Conservation (phyloP, 2,329 filamentous ascomycete genomes). For the Penicillium sp. region DNA sequence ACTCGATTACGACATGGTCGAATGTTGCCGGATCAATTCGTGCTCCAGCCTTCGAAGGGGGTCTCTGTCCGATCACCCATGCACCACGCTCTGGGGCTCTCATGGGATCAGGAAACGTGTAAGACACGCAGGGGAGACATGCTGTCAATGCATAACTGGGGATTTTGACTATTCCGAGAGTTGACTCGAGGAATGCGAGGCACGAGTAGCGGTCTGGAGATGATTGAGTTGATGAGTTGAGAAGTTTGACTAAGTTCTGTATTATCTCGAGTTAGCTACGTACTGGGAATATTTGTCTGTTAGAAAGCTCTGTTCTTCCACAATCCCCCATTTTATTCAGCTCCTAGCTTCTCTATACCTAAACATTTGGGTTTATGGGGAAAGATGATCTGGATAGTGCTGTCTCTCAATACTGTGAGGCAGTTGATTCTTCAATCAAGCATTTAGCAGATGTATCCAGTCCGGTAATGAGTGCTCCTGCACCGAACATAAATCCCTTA, state of each 20-base stretch:
- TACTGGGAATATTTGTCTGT: neutral
- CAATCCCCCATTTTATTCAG: too few species aligned
- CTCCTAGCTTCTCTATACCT: neutral
- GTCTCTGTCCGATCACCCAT: constrained; percentile 1
- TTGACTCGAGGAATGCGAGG: constrained; percentile 1
- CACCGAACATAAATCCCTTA: neutral
- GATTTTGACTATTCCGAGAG: neutral
- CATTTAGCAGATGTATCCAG: constrained; percentile 8
- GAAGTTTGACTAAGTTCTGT: neutral
- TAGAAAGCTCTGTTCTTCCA: neutral
- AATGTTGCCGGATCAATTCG: neutral
- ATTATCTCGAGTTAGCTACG: neutral
- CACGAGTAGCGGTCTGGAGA: constrained; percentile 15
- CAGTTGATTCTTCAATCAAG: neutral
- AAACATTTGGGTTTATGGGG: constrained; percentile 19
- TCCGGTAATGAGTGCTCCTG: constrained; percentile 34
- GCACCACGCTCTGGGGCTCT: constrained; percentile 8
- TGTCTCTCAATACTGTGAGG: constrained; percentile 24
- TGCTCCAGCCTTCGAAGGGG: constrained; percentile 2
- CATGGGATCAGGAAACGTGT: constrained; percentile 14
- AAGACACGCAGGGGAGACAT: constrained; percentile 16
- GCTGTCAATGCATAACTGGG: constrained; percentile 1
- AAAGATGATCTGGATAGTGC: constrained; percentile 19
- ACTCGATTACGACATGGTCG: constrained; percentile 1
- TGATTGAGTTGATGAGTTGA: neutral